Evolutionary conservation across 305 asterid genomes (phyloP).

Genomic region (Salvia sclarea): DNA sequence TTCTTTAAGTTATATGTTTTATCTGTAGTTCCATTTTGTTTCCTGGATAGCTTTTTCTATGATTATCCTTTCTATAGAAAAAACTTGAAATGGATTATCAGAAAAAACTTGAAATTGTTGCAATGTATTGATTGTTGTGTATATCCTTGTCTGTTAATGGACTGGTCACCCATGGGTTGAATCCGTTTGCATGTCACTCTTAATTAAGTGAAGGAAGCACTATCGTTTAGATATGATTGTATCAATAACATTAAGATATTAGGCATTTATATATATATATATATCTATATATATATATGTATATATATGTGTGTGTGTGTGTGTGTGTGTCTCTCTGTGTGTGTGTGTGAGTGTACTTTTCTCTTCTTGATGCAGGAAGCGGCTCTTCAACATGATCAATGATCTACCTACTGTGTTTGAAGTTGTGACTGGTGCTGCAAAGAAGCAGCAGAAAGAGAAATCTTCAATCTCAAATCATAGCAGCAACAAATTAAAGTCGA

Average conservation of each 20-base stretch:
- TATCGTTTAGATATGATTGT: not conserved
- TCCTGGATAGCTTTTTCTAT: not conserved
- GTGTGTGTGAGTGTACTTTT: not conserved
- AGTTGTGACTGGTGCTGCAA: slow-evolving; percentile 60
- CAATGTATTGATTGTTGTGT: not conserved
- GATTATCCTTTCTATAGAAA: not conserved
- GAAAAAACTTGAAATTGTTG: not conserved
- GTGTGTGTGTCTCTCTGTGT: too few species aligned
- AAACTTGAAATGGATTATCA: not conserved
- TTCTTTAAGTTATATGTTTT: not conserved
- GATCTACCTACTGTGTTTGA: slow-evolving; percentile 70
- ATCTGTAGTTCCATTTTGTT: slow-evolving; percentile 3
- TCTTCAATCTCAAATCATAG: slow-evolving; percentile 54
- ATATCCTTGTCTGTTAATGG: not conserved
- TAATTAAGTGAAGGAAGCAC: slow-evolving; percentile 19
- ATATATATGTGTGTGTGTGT: too few species aligned
- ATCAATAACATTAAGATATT: not conserved
- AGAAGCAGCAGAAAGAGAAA: slow-evolving; percentile 61
- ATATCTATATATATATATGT: too few species aligned
- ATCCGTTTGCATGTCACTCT: not conserved
- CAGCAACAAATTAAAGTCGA: slow-evolving; percentile 53
- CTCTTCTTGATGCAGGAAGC: slow-evolving; percentile 55
- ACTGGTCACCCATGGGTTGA: not conserved
- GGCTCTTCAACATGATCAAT: slow-evolving; percentile 72
- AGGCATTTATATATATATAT: not conserved